Percentiles rank a stretch among this genome's conserved stretches.
Evolutionary conservation across 352 stramenopile species (phyloP).

Genomic region (Globisporangium uncinulatum): DNA sequence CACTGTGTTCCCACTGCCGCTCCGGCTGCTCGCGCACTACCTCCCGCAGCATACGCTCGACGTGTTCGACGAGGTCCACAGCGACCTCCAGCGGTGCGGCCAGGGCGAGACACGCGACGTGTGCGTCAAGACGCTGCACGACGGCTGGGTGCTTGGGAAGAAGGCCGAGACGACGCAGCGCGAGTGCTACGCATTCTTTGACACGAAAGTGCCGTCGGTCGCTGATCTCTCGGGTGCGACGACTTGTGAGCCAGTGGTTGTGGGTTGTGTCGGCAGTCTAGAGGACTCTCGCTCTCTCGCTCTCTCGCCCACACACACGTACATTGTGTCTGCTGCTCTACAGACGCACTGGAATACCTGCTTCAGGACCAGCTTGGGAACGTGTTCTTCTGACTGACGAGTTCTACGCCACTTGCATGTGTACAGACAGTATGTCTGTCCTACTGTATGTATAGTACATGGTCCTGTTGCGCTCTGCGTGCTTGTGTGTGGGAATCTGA

Average conservation of each 20-base stretch:
- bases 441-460: not conserved
- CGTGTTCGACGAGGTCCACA: slow-evolving; percentile 39
- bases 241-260: no score
- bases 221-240: slow-evolving; percentile 41
- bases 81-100: slow-evolving; percentile 25
- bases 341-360: slow-evolving; percentile 43
- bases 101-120: slow-evolving; percentile 31
- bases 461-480: no score
- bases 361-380: slow-evolving; percentile 51
- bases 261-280: no score
- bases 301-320: slow-evolving; percentile 1
- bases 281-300: no score
- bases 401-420: not conserved
- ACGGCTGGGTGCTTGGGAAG: slow-evolving; percentile 54
- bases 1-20: slow-evolving; percentile 32
- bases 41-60: slow-evolving; percentile 29
- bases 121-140: slow-evolving; percentile 45
- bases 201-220: slow-evolving; percentile 54
- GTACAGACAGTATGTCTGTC: not conserved
- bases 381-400: slow-evolving; percentile 30
- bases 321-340: slow-evolving; percentile 3
- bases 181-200: slow-evolving; percentile 57
- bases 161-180: slow-evolving; percentile 36
- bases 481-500: no score
- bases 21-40: slow-evolving; percentile 38